These are phyloP conservation scores for Exsudoporus frostii DNA, from an alignment of 768 basidiomycete genomes.

Conservation along the genomic window DNA sequence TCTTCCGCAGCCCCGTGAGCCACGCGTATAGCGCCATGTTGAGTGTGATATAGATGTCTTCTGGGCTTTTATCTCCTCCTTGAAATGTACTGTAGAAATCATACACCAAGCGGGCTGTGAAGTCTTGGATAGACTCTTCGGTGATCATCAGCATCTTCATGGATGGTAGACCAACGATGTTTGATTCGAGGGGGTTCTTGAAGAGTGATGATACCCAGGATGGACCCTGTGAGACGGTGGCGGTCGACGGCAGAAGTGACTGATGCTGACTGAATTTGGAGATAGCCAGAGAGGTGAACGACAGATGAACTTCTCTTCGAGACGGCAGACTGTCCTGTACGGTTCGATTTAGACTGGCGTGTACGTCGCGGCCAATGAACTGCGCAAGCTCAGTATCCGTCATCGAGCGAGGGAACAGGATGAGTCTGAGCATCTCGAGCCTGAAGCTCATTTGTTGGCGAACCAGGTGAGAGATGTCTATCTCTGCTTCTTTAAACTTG, in stretches of 20 bases:
- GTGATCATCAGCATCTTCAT: slow-evolving; percentile 83
- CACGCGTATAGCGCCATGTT: slow-evolving; percentile 81
- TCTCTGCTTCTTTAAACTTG: slow-evolving; percentile 66
- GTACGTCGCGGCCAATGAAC: slow-evolving; percentile 64
- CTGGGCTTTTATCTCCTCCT: slow-evolving; percentile 50
- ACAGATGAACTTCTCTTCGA: slow-evolving; percentile 63
- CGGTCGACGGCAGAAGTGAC: slow-evolving; percentile 41
- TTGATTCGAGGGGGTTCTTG: slow-evolving; percentile 63
- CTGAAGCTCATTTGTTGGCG: slow-evolving; percentile 72
- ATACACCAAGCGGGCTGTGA: slow-evolving; percentile 48
- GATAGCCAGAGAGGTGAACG: slow-evolving; percentile 74
- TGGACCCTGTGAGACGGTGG: slow-evolving; percentile 40
- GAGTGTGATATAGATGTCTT: slow-evolving; percentile 83
- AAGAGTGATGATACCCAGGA: slow-evolving; percentile 62
- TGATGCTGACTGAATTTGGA: slow-evolving; percentile 67
- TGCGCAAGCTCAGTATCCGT: slow-evolving; percentile 74
- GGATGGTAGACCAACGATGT: slow-evolving; percentile 74
- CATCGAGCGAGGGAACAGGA: slow-evolving; percentile 79
- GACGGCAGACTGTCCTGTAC: slow-evolving; percentile 49
- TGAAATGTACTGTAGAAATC: slow-evolving; percentile 73
- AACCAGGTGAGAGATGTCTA: slow-evolving; percentile 56
- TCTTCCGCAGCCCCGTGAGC: slow-evolving; percentile 76
- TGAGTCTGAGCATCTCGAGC: slow-evolving; percentile 60
- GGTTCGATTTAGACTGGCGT: slow-evolving; percentile 66
- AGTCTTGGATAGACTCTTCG: slow-evolving; percentile 50